Evolutionary conservation across 306 rosid genomes (phyloP).

Genomic region (Mimosa bimucronata): DNA sequence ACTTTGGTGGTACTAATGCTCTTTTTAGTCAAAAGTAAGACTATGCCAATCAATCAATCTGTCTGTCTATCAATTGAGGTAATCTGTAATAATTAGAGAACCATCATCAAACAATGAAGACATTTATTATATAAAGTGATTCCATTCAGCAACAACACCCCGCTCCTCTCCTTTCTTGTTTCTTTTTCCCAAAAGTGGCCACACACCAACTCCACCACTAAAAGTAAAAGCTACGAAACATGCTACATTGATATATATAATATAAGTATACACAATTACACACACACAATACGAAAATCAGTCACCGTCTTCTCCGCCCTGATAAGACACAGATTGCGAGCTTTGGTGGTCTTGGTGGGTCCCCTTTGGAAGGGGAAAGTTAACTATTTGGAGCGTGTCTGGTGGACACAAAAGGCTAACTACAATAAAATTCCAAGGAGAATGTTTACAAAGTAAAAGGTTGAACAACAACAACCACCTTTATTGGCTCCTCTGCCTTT

Average conservation of each 20-base stretch:
- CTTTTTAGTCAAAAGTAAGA: neutral
- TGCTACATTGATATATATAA: neutral
- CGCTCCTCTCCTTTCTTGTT: conserved; percentile 68
- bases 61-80: neutral
- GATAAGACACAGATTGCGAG: conserved; percentile 10
- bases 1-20: conserved; percentile 16
- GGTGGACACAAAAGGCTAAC: conserved; percentile 39
- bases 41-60: neutral
- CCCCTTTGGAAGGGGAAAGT: conserved; percentile 45
- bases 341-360: conserved; percentile 42
- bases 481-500: conserved; percentile 57
- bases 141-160: conserved; percentile 60
- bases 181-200: conserved; percentile 60
- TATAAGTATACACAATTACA: neutral
- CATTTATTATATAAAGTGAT: conserved; percentile 33
- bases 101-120: neutral
- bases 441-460: conserved; percentile 17
- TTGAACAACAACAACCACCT: conserved; percentile 41
- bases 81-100: conserved; percentile 7
- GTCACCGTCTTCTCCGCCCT: conserved; percentile 36
- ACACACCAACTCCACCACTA: conserved; percentile 72
- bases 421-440: conserved; percentile 37
- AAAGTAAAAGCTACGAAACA: conserved; percentile 81
- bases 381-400: conserved; percentile 52
- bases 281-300: neutral